Evolutionary conservation across 257 asterid genomes (phyloP), one percentile per base, ranked within the genome.

Genomic region (Craterostigma plantagineum): DNA sequence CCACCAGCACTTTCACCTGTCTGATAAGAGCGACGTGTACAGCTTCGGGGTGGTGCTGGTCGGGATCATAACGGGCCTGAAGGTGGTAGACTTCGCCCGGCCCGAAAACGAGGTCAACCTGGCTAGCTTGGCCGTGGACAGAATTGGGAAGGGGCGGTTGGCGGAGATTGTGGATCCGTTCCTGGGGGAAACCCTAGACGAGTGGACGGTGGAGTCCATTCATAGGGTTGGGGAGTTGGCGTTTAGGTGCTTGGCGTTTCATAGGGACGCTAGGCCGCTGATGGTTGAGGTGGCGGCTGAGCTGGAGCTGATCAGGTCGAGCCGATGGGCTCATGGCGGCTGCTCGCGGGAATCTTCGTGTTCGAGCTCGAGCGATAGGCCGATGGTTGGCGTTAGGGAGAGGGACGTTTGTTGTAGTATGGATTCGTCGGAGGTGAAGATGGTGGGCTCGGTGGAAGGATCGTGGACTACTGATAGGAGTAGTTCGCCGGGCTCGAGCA

Each of bases 41-140:
- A 86, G 97, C 33, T 86, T 86, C 11, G 96, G 96, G 7, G 96
- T 86, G n/a, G 96, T 86, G 38, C 96, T 86, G 11, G 72, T 86
- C n/a, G 97, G 81, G 59, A 78, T 86, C 55, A 75, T 86, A 9
- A 67, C 97, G 8, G 87, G 81, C 14, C 36, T 59, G 76, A 75
- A 71, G 59, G 97, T 62, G 18, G 97, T 86, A 1, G 97, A 86
- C 56, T 86, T 86, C 61, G 63, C 92, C 0, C 63, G 97, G 41
- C 64, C 93, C 14, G 79, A 76, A 62, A 65, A 71, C 34, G 93
- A 86, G 67, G 64, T 86, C 50, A 86, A 81, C 16, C 40, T 86
- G 55, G 97, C 97, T 42, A 84, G 91, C 1, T 70, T 86, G 0
- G 97, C 97, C 5, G 60, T 68, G 1, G 94, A 82, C 37, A 60